Evolutionary conservation across 768 basidiomycete species (phyloP).

Genomic region (Ramaria sp.): DNA sequence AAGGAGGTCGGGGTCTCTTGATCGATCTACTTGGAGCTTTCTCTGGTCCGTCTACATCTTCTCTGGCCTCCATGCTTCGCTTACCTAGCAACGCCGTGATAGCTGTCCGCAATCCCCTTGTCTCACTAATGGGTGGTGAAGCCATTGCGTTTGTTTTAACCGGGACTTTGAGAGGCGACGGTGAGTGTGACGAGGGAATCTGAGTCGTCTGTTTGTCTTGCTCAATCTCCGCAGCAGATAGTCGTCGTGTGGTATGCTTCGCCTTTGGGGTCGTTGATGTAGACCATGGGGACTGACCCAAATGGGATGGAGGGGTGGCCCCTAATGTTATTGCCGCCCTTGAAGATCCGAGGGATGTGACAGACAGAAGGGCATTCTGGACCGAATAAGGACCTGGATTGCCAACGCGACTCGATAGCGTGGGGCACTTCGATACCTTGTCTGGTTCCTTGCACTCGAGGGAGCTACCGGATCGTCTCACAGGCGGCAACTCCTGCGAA

Average conservation of each 20-base stretch:
- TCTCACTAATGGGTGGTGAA: conserved; percentile 15
- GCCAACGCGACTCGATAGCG: background rate
- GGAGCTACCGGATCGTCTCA: background rate
- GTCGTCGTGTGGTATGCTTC: background rate
- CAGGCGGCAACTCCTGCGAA: background rate
- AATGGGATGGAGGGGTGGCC: background rate
- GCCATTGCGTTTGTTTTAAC: conserved; percentile 11
- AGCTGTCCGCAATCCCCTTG: conserved; percentile 54
- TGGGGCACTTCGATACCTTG: background rate
- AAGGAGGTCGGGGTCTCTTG: conserved; percentile 29
- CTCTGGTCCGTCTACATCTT: conserved; percentile 20
- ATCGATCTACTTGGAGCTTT: conserved; percentile 14
- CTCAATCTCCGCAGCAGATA: conserved; percentile 11
- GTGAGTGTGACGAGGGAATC: conserved; percentile 50
- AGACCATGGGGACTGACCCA: background rate
- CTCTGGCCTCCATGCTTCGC: conserved; percentile 30
- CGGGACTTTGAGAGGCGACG: conserved; percentile 41
- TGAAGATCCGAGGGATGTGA: conserved; percentile 5
- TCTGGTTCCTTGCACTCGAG: background rate
- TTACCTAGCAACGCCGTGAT: conserved; percentile 64
- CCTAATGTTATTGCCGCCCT: background rate
- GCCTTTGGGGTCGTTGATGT: background rate
- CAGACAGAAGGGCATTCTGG: background rate
- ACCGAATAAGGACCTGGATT: background rate
- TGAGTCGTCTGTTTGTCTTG: conserved; percentile 19